Conservation (phyloP, 2,329 filamentous ascomycete genomes). For the Stachybotrys echinatus region DNA sequence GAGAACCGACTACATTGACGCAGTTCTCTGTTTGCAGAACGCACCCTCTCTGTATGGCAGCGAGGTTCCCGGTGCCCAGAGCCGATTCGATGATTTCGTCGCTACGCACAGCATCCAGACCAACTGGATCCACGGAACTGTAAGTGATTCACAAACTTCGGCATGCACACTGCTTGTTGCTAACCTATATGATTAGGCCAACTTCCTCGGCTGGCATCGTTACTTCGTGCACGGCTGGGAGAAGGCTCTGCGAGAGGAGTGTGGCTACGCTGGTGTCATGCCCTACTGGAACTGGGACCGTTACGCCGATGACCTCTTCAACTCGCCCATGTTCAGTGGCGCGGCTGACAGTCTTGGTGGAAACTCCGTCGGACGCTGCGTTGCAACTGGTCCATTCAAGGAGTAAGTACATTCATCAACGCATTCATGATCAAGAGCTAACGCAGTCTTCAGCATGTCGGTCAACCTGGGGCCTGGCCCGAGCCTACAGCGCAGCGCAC, state of each 20-base stretch:
- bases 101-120: conserved; percentile 1
- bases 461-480: conserved; percentile 1
- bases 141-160: not conserved
- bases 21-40: not conserved
- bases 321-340: conserved; percentile 2
- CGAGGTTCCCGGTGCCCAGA: not conserved
- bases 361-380: conserved; percentile 1
- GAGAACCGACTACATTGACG: not conserved
- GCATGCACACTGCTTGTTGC: not conserved
- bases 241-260: conserved; percentile 1
- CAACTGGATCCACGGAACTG: not conserved
- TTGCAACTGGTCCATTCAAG: conserved; percentile 1
- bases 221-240: conserved; percentile 1
- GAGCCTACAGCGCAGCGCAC: not conserved
- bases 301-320: not conserved
- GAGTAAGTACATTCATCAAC: not conserved
- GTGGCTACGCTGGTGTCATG: conserved; percentile 1
- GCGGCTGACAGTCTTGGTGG: not conserved
- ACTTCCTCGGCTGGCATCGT: conserved; percentile 2
- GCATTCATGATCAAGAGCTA: not conserved
- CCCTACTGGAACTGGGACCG: conserved; percentile 4
- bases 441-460: not conserved
- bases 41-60: not conserved
- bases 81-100: conserved; percentile 1
- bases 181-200: not conserved